Evolutionary conservation across 805 yeast species (phyloP), one percentile per base, ranked within the genome.

Genomic region (Starmerella riodocensis): DNA sequence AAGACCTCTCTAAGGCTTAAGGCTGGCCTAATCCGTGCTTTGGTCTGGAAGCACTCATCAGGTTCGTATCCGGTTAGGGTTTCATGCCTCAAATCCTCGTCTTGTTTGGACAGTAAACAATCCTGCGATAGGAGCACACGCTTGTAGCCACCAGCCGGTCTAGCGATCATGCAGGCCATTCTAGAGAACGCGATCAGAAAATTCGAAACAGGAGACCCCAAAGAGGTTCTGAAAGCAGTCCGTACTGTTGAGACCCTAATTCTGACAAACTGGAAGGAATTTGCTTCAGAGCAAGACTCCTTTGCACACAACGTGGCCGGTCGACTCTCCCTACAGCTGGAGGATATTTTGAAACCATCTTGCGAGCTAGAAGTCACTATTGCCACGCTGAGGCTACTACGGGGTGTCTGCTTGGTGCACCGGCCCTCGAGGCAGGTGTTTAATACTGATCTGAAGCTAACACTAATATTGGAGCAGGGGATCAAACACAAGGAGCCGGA

Each of bases 391-490:
- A 46, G 53, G 20, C 27, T 47, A 1, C 54, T 76, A 4, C 79
- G 75, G 49, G 86, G 85, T 0, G 57, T 73, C 9, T 60, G 78
- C 17, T 58, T 78, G 30, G 36, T 78, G 7, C 86, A 78, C 52
- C 69, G 76, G 3, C 58, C 58, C 2, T 70, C 78, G 16, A 58
- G 84, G 39, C 50, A 57, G 11, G 45, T 73, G 2, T 75, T 78
- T 50, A 54, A 61, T 19, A 53, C 68, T 14, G 70, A 68, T 43
- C 61, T 68, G 11, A n/a, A 21, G 4, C 28, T 49, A 6, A 23
- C 38, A 22, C 16, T 21, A 3, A 13, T 42, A n/a, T 32, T 51
- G 17, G 30, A 36, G 3, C 27, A 30, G 8, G 46, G 45, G 18
- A 40, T 41, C 30, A 37, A 32, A 22, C 34, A 31, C 40, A 21